Base-by-base conservation (phyloP, 164 flowering plant species). In the Berberis vulgaris region DNA sequence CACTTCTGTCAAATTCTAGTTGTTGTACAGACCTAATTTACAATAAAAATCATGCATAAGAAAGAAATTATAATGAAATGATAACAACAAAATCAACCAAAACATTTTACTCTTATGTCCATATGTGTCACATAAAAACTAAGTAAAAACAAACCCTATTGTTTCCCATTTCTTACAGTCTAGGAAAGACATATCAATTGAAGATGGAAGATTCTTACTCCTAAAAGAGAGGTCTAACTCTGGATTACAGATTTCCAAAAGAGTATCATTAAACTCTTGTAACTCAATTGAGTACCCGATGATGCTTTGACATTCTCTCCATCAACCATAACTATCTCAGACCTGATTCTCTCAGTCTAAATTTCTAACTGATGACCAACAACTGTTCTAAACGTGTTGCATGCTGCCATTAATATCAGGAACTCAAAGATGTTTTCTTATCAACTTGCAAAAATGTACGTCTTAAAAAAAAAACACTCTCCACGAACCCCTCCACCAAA, bases 321-420 rank as follows among this genome's bases (percentile, higher is more conserved):
- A 77, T 87, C 89, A 70, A 83, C 89, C 57, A 81, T 77, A 71
- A 94, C 92, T 78, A 94, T 94, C 78, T 90, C 96, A 74, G 91
- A 94, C 3, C 77, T 91, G 7, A 93, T 83, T 67, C 98, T 86
- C 77, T 90, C 86, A 57, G 97, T 97, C 98, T 96, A 94, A 60
- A 94, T 83, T 74, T 87, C 97, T 49, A 94, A 79, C 70, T 90
- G 98, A 73, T 94, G 97, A 80, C 89, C 81, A 40, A 97, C 97
- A 79, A 97, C 98, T 67, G 98, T 97, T 71, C 98, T 80, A 77
- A 87, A 94, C 67, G 98, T 94, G 71, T 94, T 97, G 55, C 98
- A 97, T 6, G 98, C 98, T 63, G 98, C 98, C 89, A 90, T 77
- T 70, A 94, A 72, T 76, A 94, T 74, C 98, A 90, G 77, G 65